Conservation (phyloP, 2,329 filamentous ascomycete species). For the Stenocarpella maydis region DNA sequence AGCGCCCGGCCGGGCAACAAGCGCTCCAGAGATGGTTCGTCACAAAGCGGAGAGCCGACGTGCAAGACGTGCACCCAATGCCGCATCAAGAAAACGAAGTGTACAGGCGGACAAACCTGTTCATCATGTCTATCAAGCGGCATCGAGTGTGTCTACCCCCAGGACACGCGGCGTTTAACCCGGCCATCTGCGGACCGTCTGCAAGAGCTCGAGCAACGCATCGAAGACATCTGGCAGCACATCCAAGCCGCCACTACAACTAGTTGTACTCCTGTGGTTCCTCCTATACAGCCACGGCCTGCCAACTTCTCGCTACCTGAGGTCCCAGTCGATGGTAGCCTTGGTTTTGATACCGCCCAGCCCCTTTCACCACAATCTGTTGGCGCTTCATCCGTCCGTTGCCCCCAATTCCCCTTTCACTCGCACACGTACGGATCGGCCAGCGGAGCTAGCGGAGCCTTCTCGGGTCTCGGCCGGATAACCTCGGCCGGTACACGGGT, state of each 20-base stretch:
- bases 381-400: not conserved
- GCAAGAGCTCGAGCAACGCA: not conserved
- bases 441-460: too few relatives aligned
- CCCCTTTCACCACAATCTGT: not conserved
- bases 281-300: not conserved
- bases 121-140: conserved; percentile 1
- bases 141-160: not conserved
- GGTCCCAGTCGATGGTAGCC: not conserved
- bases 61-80: conserved; percentile 5
- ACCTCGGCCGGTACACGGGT: not conserved
- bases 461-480: not conserved
- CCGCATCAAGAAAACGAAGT: conserved; percentile 4
- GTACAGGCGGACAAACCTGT: not conserved
- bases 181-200: not conserved
- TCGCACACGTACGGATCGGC: not conserved
- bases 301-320: not conserved
- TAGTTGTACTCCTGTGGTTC: not conserved
- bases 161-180: not conserved
- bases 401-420: not conserved
- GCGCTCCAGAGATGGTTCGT: not conserved
- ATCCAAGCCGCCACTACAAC: not conserved
- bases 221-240: conserved; percentile 4
- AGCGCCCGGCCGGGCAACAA: not conserved
- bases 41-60: not conserved
- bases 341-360: not conserved